Evolutionary conservation across 768 basidiomycete species (phyloP).

Genomic region (Lactarius pseudohatsudake): DNA sequence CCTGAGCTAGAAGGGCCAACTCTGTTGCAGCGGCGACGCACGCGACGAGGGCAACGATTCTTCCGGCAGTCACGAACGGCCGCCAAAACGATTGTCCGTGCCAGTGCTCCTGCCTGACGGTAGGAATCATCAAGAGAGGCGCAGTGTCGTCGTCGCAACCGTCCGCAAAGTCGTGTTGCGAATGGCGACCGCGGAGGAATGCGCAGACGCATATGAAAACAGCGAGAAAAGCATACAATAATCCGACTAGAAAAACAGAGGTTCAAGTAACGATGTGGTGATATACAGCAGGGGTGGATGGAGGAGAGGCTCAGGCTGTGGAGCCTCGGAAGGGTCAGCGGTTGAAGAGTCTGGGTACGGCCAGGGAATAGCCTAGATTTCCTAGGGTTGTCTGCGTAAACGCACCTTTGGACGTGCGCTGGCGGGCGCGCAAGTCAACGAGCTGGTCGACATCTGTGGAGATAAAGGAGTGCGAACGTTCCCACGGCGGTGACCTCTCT

Average conservation of each 20-base stretch:
- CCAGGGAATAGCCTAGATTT: conserved; percentile 65
- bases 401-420: conserved; percentile 81
- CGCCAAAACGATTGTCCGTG: conserved; percentile 66
- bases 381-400: conserved; percentile 76
- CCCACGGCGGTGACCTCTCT: conserved; percentile 38
- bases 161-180: conserved; percentile 78
- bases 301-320: conserved; percentile 50
- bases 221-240: conserved; percentile 64
- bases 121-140: conserved; percentile 44
- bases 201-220: conserved; percentile 57
- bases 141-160: conserved; percentile 2
- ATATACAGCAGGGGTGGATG: not conserved
- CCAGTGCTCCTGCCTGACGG: conserved; percentile 62
- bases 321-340: conserved; percentile 68
- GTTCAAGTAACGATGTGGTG: not conserved
- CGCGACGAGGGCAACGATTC: conserved; percentile 63
- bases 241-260: conserved; percentile 45
- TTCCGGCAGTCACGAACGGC: conserved; percentile 77
- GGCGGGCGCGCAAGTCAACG: conserved; percentile 74
- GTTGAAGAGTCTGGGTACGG: conserved; percentile 77
- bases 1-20: conserved; percentile 54
- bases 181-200: conserved; percentile 61
- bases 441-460: conserved; percentile 39
- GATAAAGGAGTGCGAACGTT: conserved; percentile 35
- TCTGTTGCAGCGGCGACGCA: conserved; percentile 63